Evolutionary conservation across 2,329 filamentous ascomycete species (phyloP).

Genomic region (Neocatenulostroma microsporum): DNA sequence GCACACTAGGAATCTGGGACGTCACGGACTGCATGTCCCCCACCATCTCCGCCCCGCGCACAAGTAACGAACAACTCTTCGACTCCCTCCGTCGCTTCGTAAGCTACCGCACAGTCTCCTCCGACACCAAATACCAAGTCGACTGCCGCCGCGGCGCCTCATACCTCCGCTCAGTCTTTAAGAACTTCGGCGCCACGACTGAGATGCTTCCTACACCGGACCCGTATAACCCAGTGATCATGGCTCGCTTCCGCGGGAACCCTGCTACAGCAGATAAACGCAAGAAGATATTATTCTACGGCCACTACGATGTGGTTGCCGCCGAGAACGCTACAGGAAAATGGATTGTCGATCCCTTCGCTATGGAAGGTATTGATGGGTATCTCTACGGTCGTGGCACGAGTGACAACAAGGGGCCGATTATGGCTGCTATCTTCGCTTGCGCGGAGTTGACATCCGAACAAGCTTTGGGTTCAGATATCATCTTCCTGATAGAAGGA

Average conservation of each 20-base stretch:
- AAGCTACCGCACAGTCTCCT: constrained; percentile 85
- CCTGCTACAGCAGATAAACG: constrained; percentile 56
- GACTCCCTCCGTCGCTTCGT: constrained; percentile 72
- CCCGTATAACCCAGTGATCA: constrained; percentile 82
- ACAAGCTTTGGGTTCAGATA: constrained; percentile 76
- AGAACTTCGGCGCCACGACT: constrained; percentile 79
- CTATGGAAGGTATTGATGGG: constrained; percentile 80
- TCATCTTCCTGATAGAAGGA: constrained; percentile 90
- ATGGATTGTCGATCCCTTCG: constrained; percentile 83
- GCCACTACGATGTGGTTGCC: constrained; percentile 94
- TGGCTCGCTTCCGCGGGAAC: constrained; percentile 77
- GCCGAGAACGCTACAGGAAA: constrained; percentile 75
- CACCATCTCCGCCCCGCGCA: constrained; percentile 40
- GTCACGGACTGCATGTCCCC: constrained; percentile 50
- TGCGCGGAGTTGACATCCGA: constrained; percentile 81
- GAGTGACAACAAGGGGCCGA: constrained; percentile 94
- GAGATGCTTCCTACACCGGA: constrained; percentile 81
- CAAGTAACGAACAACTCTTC: constrained; percentile 56
- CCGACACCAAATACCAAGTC: constrained; percentile 73
- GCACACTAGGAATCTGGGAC: constrained; percentile 82
- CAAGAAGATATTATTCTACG: constrained; percentile 91
- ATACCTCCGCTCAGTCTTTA: constrained; percentile 83
- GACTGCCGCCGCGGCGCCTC: constrained; percentile 91
- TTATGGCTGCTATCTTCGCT: constrained; percentile 87
- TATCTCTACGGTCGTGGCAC: constrained; percentile 95